phyloP scores from a whole-genome alignment of 108 stramenopile species.

The Epipyxis sp. region DNA sequence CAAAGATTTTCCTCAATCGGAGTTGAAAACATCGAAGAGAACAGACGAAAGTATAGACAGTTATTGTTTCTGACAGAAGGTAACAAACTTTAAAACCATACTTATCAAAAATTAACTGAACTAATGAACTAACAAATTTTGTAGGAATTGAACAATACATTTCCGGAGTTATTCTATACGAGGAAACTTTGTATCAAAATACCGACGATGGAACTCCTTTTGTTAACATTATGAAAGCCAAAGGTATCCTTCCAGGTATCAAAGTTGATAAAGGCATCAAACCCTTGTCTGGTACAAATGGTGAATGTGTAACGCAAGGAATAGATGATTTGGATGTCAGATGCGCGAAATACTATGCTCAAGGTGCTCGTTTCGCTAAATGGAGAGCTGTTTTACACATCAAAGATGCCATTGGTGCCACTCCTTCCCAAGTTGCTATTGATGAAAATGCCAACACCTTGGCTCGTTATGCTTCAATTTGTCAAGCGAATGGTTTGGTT shows the following conservation, averaged over 20 bases:
- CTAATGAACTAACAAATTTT: neutral
- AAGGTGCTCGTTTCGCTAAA: conserved; percentile 83
- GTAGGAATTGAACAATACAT: conserved; percentile 69
- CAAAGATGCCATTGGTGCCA: conserved; percentile 56
- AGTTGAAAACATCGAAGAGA: conserved; percentile 75
- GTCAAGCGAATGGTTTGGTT: conserved; percentile 78
- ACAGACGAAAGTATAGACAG: conserved; percentile 72
- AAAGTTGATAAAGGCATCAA: conserved; percentile 57
- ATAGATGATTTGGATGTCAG: conserved; percentile 74
- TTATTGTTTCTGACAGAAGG: conserved; percentile 67
- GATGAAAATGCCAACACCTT: conserved; percentile 67
- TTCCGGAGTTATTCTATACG: conserved; percentile 79
- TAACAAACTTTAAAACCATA: neutral
- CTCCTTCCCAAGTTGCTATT: conserved; percentile 73
- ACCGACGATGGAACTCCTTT: conserved; percentile 68
- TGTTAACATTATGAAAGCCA: conserved; percentile 63
- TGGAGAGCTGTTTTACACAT: conserved; percentile 73
- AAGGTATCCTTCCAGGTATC: conserved; percentile 79
- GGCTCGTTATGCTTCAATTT: conserved; percentile 82
- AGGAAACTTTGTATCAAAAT: conserved; percentile 79
- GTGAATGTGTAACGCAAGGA: conserved; percentile 82
- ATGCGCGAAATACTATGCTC: conserved; percentile 75
- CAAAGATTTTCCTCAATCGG: conserved; percentile 69
- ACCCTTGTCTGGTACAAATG: conserved; percentile 66
- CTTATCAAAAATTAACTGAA: neutral